Evolutionary conservation across 345 rosid genomes (phyloP).

Genomic region (Brassica juncea): DNA sequence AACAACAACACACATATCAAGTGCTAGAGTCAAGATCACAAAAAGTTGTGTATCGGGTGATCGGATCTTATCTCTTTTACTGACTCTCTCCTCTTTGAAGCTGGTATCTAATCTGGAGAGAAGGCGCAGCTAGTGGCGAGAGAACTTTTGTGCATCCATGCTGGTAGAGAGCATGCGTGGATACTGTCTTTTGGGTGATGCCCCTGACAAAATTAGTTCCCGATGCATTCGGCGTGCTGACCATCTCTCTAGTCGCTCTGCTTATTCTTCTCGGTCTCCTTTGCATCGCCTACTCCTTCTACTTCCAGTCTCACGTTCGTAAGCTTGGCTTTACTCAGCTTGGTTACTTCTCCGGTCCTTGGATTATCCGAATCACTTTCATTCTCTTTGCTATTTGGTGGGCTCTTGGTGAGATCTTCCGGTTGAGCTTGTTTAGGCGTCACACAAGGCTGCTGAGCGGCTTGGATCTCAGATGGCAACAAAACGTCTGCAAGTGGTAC

Average conservation of each 20-base stretch:
- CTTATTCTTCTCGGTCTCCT: conserved; percentile 70
- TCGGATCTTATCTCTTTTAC: conserved; percentile 36
- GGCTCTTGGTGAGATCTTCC: conserved; percentile 82
- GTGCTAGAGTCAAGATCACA: conserved; percentile 38
- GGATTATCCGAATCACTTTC: conserved; percentile 79
- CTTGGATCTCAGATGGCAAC: conserved; percentile 78
- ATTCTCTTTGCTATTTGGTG: conserved; percentile 76
- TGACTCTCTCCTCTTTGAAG: neutral
- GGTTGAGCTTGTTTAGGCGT: conserved; percentile 72
- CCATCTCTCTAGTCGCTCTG: conserved; percentile 80
- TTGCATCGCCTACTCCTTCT: conserved; percentile 77
- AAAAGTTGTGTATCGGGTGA: conserved; percentile 27
- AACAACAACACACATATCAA: conserved; percentile 31
- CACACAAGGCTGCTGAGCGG: conserved; percentile 56
- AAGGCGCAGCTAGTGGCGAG: conserved; percentile 40
- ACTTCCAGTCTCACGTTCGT: conserved; percentile 76
- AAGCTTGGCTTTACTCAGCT: conserved; percentile 61
- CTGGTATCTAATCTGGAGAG: conserved; percentile 11
- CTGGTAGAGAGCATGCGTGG: conserved; percentile 99
- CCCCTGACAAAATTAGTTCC: conserved; percentile 93
- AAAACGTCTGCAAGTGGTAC: conserved; percentile 82
- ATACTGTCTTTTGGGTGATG: conserved; percentile 97
- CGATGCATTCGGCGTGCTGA: conserved; percentile 98
- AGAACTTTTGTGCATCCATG: conserved; percentile 82
- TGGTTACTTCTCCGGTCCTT: conserved; percentile 81